phyloP scores from a whole-genome alignment of 1,284 basidiomycete species.

The Sanguinoderma infundibulare region DNA sequence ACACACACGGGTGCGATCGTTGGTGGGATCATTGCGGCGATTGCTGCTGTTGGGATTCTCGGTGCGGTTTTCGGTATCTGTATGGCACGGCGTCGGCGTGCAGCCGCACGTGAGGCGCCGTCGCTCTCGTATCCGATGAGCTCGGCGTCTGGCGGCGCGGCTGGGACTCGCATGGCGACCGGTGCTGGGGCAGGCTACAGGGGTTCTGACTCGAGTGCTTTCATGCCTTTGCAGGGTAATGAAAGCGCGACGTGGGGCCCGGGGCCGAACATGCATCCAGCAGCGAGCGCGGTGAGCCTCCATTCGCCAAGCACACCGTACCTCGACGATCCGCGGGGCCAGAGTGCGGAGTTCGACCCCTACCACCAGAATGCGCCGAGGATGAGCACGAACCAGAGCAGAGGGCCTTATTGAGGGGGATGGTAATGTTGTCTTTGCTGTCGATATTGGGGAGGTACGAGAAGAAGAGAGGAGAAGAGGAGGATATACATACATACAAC shows the following conservation, averaged over 20 bases:
- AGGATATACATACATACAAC: conserved; percentile 7
- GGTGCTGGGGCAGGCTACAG: conserved; percentile 35
- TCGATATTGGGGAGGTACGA: conserved; percentile 6
- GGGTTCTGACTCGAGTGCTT: conserved; percentile 60
- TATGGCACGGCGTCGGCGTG: conserved; percentile 49
- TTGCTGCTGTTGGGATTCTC: conserved; percentile 51
- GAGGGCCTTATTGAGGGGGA: conserved; percentile 22
- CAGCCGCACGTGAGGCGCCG: conserved; percentile 37
- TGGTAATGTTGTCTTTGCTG: neutral
- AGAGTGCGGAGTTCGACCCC: conserved; percentile 35
- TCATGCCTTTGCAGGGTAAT: conserved; percentile 61
- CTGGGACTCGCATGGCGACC: conserved; percentile 21
- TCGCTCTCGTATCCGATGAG: conserved; percentile 42
- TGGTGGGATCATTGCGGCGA: conserved; percentile 53
- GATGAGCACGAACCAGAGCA: conserved; percentile 21
- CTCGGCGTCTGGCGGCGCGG: conserved; percentile 35
- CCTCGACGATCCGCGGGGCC: conserved; percentile 43
- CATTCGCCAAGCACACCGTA: conserved; percentile 41
- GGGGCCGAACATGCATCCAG: conserved; percentile 29
- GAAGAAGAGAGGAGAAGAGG: conserved; percentile 4
- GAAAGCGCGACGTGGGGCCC: conserved; percentile 43
- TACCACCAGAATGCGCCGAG: conserved; percentile 31
- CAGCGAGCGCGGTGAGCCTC: conserved; percentile 48
- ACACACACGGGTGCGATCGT: conserved; percentile 51
- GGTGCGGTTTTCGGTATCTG: conserved; percentile 54